phyloP scores from a whole-genome alignment of 495 filamentous ascomycete genomes.

The Copromyces sp. region DNA sequence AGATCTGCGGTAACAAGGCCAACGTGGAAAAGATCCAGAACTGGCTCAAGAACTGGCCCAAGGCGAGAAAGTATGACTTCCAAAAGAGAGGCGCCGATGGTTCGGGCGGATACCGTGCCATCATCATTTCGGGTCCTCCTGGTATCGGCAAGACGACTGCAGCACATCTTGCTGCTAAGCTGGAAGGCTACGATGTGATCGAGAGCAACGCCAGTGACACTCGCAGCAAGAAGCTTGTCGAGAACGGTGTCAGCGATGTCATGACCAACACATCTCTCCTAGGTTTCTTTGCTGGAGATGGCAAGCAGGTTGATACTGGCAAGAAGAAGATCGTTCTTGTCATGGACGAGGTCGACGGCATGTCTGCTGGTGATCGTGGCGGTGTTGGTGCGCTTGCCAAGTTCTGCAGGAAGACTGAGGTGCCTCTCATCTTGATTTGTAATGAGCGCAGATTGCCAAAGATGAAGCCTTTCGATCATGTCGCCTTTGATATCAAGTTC shows the following conservation, averaged over 20 bases:
- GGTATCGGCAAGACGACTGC: slow-evolving; percentile 98
- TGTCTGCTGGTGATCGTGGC: slow-evolving; percentile 94
- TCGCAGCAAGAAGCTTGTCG: slow-evolving; percentile 95
- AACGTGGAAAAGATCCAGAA: slow-evolving; percentile 78
- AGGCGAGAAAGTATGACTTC: slow-evolving; percentile 63
- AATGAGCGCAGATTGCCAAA: slow-evolving; percentile 88
- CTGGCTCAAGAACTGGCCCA: slow-evolving; percentile 79
- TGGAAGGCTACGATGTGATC: slow-evolving; percentile 87
- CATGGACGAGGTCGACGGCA: slow-evolving; percentile 99
- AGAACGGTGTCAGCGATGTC: slow-evolving; percentile 73
- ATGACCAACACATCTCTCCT: slow-evolving; percentile 87
- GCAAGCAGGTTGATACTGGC: slow-evolving; percentile 62
- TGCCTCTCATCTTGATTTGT: slow-evolving; percentile 95
- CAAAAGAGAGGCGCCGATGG: slow-evolving; percentile 73
- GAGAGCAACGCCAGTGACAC: slow-evolving; percentile 96
- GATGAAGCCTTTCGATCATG: slow-evolving; percentile 93
- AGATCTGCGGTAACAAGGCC: slow-evolving; percentile 93
- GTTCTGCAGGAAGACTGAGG: slow-evolving; percentile 86
- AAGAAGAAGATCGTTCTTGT: slow-evolving; percentile 92
- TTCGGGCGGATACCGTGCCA: slow-evolving; percentile 62
- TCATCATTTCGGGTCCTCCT: slow-evolving; percentile 89
- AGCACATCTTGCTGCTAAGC: slow-evolving; percentile 83
- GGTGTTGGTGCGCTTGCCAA: slow-evolving; percentile 91
- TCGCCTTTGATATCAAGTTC: slow-evolving; percentile 79
- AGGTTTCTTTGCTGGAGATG: slow-evolving; percentile 83